A percentile compares a stretch with the other conserved stretches of the same genome.
These are phyloP conservation scores for Boletus coccyginus DNA, from an alignment of 768 basidiomycete genomes.

Conservation along the genomic window DNA sequence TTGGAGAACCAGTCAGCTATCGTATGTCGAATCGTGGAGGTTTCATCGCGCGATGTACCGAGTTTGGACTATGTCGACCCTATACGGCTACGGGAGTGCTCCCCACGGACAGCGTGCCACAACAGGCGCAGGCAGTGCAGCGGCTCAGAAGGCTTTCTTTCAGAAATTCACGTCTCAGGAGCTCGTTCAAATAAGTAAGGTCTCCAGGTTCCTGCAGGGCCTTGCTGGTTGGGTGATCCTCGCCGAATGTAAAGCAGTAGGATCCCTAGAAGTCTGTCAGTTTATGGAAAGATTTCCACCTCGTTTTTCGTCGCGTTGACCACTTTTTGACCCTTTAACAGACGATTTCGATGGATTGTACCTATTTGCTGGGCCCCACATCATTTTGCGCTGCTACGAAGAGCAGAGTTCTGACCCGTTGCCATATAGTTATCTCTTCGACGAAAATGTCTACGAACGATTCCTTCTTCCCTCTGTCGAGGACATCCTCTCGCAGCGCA, in stretches of 20 bases:
- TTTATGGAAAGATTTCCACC: not conserved
- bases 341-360: slow-evolving; percentile 14
- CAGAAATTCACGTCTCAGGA: slow-evolving; percentile 15
- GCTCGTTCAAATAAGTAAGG: slow-evolving; percentile 14
- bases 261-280: slow-evolving; percentile 14
- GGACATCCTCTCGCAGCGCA: slow-evolving; percentile 3
- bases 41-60: slow-evolving; percentile 15
- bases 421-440: not conserved
- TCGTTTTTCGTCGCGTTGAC: not conserved
- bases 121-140: not conserved
- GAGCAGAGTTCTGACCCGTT: slow-evolving; percentile 10
- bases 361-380: slow-evolving; percentile 16
- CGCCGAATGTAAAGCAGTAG: slow-evolving; percentile 1
- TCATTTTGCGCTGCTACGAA: slow-evolving; percentile 16
- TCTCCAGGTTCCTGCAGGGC: slow-evolving; percentile 3
- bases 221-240: slow-evolving; percentile 5
- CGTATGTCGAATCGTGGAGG: slow-evolving; percentile 12
- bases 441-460: not conserved
- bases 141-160: slow-evolving; percentile 13
- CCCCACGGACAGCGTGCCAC: not conserved
- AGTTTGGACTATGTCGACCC: slow-evolving; percentile 7
- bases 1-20: slow-evolving; percentile 7
- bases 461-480: slow-evolving; percentile 2
- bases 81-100: slow-evolving; percentile 1
- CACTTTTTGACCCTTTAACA: not conserved